Conservation (phyloP, 2,329 filamentous ascomycete species). For the Fonsecaea erecta region DNA sequence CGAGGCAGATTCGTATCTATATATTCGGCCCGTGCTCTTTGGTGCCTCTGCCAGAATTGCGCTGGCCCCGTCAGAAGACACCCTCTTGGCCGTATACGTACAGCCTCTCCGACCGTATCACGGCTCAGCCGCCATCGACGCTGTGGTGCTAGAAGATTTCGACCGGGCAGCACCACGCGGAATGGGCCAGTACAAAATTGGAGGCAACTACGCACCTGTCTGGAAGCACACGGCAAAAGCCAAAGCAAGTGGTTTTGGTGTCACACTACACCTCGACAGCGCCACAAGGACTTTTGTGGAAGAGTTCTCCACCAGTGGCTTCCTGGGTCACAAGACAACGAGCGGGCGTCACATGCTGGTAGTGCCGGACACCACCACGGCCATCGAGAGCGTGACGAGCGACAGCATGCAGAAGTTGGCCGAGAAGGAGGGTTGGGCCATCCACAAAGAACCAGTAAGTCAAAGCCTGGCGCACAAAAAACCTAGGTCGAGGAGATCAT, state of each 20-base stretch:
- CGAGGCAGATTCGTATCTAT: slow-evolving; percentile 86
- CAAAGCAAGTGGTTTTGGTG: slow-evolving; percentile 80
- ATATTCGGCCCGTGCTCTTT: slow-evolving; percentile 86
- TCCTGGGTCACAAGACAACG: slow-evolving; percentile 75
- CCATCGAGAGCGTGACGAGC: slow-evolving; percentile 87
- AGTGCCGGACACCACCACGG: slow-evolving; percentile 81
- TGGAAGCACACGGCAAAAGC: slow-evolving; percentile 85
- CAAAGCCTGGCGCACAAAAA: too few relatives aligned
- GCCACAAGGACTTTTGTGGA: slow-evolving; percentile 82
- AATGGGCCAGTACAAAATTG: slow-evolving; percentile 86
- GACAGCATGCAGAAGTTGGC: slow-evolving; percentile 87
- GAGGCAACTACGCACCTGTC: slow-evolving; percentile 95
- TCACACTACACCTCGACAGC: slow-evolving; percentile 91
- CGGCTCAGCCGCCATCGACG: slow-evolving; percentile 83
- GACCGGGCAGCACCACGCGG: slow-evolving; percentile 89
- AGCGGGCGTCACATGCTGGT: slow-evolving; percentile 66
- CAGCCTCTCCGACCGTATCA: slow-evolving; percentile 94
- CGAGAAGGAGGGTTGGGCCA: too few relatives aligned
- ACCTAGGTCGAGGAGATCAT: too few relatives aligned
- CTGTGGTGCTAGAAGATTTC: slow-evolving; percentile 87
- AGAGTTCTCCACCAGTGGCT: slow-evolving; percentile 93
- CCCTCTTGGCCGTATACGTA: slow-evolving; percentile 87
- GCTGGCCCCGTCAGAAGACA: slow-evolving; percentile 84
- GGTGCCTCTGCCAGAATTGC: slow-evolving; percentile 88
- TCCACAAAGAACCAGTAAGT: too few relatives aligned